A percentile compares a stretch with the other conserved stretches of the same genome.
Conservation (phyloP, 257 asterid genomes). For the Nicotiana otophora region DNA sequence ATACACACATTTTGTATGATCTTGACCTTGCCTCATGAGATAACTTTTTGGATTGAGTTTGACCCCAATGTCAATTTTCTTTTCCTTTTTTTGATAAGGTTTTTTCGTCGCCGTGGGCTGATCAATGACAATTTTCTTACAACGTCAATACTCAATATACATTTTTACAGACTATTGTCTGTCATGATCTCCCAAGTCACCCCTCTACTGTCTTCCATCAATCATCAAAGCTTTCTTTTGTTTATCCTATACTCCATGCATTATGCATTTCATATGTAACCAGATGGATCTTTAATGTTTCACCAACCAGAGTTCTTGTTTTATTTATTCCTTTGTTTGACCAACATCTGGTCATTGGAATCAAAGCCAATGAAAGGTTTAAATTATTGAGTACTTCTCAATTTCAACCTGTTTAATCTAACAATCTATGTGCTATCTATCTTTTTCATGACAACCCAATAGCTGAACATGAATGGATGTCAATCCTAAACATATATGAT, state of each 20-base stretch:
- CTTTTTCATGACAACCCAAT: background rate
- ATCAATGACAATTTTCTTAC: background rate
- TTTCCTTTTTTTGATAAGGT: too few species aligned
- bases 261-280: background rate
- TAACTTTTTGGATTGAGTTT: background rate
- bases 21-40: background rate
- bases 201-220: background rate
- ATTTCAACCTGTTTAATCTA: background rate
- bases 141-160: background rate
- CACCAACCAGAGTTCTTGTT: background rate
- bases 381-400: background rate
- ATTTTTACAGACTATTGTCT: background rate
- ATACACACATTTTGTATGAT: background rate
- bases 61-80: background rate
- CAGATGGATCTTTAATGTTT: background rate
- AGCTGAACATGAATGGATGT: background rate
- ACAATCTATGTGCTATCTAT: background rate
- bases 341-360: background rate
- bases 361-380: background rate
- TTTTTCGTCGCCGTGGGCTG: too few species aligned
- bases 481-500: background rate
- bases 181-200: background rate
- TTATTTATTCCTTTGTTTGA: constrained; percentile 1
- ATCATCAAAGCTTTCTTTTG: background rate
- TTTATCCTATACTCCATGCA: background rate